Evolutionary conservation across 371 early-diverging fungal genomes (phyloP).

Genomic region (Mycotypha africana): DNA sequence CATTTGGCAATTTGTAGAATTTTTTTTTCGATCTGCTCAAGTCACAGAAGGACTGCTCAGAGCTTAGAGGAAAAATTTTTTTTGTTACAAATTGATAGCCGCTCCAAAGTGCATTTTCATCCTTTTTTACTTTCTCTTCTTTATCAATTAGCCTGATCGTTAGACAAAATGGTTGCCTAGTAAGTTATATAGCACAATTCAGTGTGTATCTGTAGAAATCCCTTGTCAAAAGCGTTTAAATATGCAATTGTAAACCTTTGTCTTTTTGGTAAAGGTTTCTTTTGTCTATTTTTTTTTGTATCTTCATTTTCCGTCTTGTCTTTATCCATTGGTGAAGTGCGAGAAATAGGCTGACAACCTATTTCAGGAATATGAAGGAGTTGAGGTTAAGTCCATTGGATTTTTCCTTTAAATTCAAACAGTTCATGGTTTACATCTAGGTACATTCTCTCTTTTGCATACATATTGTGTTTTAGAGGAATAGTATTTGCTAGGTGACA

Average conservation of each 20-base stretch:
- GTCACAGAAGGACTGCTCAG: too few relatives aligned
- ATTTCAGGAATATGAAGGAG: background rate
- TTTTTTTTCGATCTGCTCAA: too few relatives aligned
- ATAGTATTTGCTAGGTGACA: background rate
- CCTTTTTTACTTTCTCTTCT: too few relatives aligned
- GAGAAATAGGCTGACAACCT: background rate
- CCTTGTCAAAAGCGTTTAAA: background rate
- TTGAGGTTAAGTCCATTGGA: background rate
- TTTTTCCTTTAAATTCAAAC: background rate
- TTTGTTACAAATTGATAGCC: too few relatives aligned
- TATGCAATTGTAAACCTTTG: background rate
- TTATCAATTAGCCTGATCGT: too few relatives aligned
- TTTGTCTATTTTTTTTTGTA: background rate
- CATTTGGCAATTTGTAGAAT: too few relatives aligned
- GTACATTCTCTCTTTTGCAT: background rate
- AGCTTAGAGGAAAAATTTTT: too few relatives aligned
- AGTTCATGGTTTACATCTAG: background rate
- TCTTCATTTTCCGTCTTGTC: too few relatives aligned
- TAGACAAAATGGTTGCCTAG: conserved; percentile 1
- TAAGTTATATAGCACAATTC: background rate
- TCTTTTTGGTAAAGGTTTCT: background rate
- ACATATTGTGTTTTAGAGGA: background rate
- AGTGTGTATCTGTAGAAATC: background rate
- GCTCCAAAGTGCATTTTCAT: too few relatives aligned
- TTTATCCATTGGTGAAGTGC: too few relatives aligned